A percentile compares a stretch with the other conserved stretches of the same genome.
phyloP scores from a whole-genome alignment of 805 yeast genomes.

The Monosporozyma yasuniensis region DNA sequence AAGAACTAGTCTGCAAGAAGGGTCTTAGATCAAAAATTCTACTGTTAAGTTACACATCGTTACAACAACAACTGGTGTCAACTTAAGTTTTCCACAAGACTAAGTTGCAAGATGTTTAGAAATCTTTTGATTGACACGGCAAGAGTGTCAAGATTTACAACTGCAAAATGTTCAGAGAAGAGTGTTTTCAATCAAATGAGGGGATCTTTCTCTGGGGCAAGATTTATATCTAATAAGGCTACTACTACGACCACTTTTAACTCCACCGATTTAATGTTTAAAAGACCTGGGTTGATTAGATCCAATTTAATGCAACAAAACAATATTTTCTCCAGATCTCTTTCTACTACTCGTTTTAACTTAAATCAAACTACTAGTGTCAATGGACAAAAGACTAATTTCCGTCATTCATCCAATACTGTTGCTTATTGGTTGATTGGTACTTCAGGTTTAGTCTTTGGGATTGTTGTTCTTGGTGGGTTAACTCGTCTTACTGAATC shows the following conservation, averaged over 20 bases:
- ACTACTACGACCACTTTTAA: background rate
- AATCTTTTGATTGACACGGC: background rate
- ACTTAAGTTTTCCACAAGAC: no score
- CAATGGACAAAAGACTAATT: background rate
- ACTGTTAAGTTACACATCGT: background rate
- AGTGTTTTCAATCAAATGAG: background rate
- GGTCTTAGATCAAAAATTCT: no score
- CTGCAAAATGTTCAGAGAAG: background rate
- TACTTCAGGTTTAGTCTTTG: constrained; percentile 82
- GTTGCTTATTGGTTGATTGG: constrained; percentile 88
- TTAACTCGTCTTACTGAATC: constrained; percentile 91
- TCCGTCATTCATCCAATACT: constrained; percentile 34
- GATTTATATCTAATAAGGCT: background rate
- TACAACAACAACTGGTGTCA: no score
- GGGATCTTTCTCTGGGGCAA: background rate
- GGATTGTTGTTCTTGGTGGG: constrained; percentile 94
- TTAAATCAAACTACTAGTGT: constrained; percentile 17
- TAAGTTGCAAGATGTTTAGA: background rate
- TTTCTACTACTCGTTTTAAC: background rate
- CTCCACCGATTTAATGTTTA: background rate
- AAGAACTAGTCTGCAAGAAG: no score
- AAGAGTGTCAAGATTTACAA: background rate
- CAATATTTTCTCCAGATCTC: background rate
- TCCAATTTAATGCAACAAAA: background rate
- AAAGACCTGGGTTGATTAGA: background rate